Base-by-base conservation (phyloP, 2,329 filamentous ascomycete species). In the Myriosclerotinia curreyana region DNA sequence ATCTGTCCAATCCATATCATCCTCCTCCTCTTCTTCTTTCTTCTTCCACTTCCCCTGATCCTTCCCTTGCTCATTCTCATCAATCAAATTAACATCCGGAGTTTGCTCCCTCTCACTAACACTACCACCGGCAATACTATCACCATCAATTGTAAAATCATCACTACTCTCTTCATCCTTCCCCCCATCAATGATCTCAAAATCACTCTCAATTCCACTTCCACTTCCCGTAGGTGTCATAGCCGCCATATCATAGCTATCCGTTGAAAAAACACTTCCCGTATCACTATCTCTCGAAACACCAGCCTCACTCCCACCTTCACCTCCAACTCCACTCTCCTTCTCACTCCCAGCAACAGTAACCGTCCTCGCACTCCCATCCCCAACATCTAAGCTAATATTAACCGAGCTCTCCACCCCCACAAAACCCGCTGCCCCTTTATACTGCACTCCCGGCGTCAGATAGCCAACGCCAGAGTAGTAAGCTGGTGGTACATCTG, bases 401-500 rank as follows among this genome's bases (percentile, higher is more conserved):
- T 55, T 48, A 20, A 54, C 34, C n/a, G 38, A 44, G 20, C 50
- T 55, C 22, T 28, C 48, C 8, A 51, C 49, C 15, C 60, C 31
- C n/a, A 62, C n/a, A 49, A 56, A 62, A 6, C 50, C 50, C 17
- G n/a, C 42, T 25, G 20, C 22, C n/a, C 50, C 60, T 28, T 62
- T 56, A 44, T 62, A 56, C 40, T 36, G 40, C 14, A 62, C 22
- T n/a, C 40, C 50, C 4, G 60, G 60, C 1, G 50, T 62, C 5
- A 62, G 22, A 15, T n/a, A 40, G 9, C 31, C 40, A 31, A 54
- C 49, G 54, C 44, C 54, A 34, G 59, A 0, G 38, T 62, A 55
- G 15, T 62, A 62, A 15, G 74, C 72, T 11, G 73, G 72, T 0
- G 75, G 75, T 2, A 75, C 68, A 1, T 64, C 40, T 11, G 77